phyloP scores from a whole-genome alignment of 2,329 filamentous ascomycete species.

The Calycina herbarum region DNA sequence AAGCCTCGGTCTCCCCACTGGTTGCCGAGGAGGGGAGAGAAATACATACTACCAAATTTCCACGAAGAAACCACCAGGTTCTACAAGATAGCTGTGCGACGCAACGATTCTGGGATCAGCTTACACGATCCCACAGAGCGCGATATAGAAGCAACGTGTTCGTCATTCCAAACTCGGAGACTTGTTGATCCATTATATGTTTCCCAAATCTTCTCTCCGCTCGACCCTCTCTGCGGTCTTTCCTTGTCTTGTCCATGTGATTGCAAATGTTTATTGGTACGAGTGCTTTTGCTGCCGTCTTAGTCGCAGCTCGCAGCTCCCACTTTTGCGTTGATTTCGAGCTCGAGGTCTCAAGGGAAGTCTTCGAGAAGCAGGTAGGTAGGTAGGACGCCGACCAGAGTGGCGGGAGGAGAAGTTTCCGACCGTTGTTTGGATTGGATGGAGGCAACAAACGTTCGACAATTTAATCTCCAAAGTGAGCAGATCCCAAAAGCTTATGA shows the following conservation, averaged over 20 bases:
- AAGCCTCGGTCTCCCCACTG: neutral
- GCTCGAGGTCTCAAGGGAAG: neutral
- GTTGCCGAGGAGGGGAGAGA: neutral
- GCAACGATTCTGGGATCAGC: neutral
- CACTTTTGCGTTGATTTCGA: neutral
- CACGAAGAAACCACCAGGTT: neutral
- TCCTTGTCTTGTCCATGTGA: neutral
- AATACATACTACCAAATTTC: neutral
- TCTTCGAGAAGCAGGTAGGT: neutral
- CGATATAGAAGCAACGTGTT: neutral
- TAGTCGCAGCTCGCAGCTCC: neutral
- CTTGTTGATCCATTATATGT: neutral
- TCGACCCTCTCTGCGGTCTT: neutral
- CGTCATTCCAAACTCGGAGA: neutral
- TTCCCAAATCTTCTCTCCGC: neutral
- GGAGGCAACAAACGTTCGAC: neutral
- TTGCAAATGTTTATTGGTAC: neutral
- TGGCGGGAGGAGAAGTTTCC: neutral
- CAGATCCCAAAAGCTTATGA: slow-evolving; percentile 4
- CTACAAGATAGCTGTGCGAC: neutral
- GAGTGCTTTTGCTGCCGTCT: neutral
- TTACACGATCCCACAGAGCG: neutral
- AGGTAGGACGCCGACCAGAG: neutral
- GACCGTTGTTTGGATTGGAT: neutral
- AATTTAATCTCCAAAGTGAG: neutral